phyloP scores from a whole-genome alignment of 805 yeast genomes.

The Candida arabinofermentans region DNA sequence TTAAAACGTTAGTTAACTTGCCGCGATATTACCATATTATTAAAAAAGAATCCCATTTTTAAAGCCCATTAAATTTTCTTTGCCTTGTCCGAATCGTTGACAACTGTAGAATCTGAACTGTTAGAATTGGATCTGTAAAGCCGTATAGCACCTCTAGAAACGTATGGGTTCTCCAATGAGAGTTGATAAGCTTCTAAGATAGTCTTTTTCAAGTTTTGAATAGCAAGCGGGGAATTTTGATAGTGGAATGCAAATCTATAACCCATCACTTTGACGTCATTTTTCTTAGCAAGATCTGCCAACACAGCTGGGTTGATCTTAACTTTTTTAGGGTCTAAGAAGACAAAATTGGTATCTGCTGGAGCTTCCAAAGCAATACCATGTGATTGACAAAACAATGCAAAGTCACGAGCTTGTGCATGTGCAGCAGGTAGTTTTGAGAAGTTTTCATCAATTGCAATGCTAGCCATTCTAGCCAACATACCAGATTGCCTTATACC shows the following conservation, averaged over 20 bases:
- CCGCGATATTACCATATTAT: constrained; percentile 6
- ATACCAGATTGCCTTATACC: constrained; percentile 86
- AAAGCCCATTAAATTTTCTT: constrained; percentile 5
- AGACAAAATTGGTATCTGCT: constrained; percentile 78
- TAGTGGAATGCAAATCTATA: constrained; percentile 78
- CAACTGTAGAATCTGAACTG: constrained; percentile 13
- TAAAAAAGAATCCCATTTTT: not conserved
- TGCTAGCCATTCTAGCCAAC: constrained; percentile 70
- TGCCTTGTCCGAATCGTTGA: constrained; percentile 6
- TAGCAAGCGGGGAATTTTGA: constrained; percentile 50
- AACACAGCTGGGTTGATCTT: constrained; percentile 51
- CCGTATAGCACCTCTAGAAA: constrained; percentile 40
- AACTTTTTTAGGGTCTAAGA: constrained; percentile 52
- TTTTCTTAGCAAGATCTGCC: constrained; percentile 49
- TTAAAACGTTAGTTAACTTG: constrained; percentile 5
- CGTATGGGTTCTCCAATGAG: constrained; percentile 49
- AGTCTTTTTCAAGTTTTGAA: constrained; percentile 53
- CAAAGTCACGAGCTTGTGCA: constrained; percentile 43
- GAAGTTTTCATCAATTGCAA: constrained; percentile 71
- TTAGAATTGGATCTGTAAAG: constrained; percentile 21
- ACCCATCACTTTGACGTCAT: constrained; percentile 63
- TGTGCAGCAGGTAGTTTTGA: constrained; percentile 47
- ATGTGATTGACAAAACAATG: constrained; percentile 44
- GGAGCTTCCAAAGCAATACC: constrained; percentile 64
- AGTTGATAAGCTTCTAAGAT: constrained; percentile 51